Base-by-base conservation (phyloP, 2,329 filamentous ascomycete genomes). In the Emmonsiellopsis sp. region DNA sequence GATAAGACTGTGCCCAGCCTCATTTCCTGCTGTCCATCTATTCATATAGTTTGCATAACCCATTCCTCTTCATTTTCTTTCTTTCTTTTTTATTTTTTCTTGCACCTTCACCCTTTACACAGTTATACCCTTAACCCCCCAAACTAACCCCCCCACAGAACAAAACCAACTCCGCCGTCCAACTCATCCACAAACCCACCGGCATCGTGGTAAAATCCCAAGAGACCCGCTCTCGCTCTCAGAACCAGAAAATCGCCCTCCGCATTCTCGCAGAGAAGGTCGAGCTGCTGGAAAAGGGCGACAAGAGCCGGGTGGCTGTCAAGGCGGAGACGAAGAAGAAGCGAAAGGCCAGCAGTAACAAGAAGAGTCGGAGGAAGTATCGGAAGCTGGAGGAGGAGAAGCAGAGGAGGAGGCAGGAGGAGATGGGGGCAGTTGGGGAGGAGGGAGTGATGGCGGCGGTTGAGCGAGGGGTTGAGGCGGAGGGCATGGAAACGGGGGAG, bases 191-290 rank as follows among this genome's bases (percentile, higher is more conserved):
- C 69, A 73, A 87, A 13, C 89, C 92, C 5, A 95, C 91, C 0
- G 92, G 92, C 56, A 83, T 96, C 51, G 91, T 97, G 11, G 82
- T 98, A 58, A 98, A 98, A 73, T 92, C 83, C 53, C 93, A 98
- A 71, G 89, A 86, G 17, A 97, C 93, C 7, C 84, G 93, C 47
- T 94, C 88, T 1, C 83, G 89, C 14, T 81, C 81, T 54, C 87
- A 95, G 71, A 98, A 98, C 68, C 82, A 91, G 58, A 91, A 87
- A 68, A 85, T 88, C 57, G 93, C 93, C 10, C 80, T 91, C 42
- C 77, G 83, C 59, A 74, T 95, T 42, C 77, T 96, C 33, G 87
- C 87, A 27, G 83, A 88, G 61, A 82, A 80, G 62, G 73, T 88
- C n/a, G 93, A 98, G 68, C 78, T 86, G 60, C 62, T 86, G 37